Evolutionary conservation across 768 basidiomycete genomes (phyloP).

Genomic region (Crepidotus variabilis): DNA sequence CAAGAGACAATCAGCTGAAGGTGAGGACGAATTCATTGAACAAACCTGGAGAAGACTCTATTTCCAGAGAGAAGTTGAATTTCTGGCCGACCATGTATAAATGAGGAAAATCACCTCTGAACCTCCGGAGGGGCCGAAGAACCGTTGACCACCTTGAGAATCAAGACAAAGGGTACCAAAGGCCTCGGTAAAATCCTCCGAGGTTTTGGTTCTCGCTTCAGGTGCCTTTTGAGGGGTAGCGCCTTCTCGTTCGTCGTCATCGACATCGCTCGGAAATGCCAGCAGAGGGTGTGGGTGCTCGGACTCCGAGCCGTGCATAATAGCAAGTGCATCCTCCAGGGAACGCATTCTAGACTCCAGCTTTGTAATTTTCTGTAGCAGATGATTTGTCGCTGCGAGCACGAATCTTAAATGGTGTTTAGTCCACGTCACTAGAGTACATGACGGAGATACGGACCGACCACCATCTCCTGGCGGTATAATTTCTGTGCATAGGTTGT

Average conservation of each 20-base stretch:
- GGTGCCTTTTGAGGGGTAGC: background rate
- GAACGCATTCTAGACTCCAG: slow-evolving; percentile 50
- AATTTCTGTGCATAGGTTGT: slow-evolving; percentile 28
- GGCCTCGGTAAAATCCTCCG: slow-evolving; percentile 27
- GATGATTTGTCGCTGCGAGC: slow-evolving; percentile 47
- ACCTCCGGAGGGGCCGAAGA: slow-evolving; percentile 45
- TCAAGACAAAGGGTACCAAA: slow-evolving; percentile 45
- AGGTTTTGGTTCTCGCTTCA: slow-evolving; percentile 18
- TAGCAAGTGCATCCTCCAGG: slow-evolving; percentile 52
- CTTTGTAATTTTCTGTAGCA: slow-evolving; percentile 40
- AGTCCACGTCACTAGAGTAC: background rate
- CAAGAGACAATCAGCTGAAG: background rate
- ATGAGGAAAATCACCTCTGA: slow-evolving; percentile 37
- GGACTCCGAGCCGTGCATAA: slow-evolving; percentile 37
- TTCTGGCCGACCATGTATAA: background rate
- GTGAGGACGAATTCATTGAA: background rate
- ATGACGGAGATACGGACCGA: slow-evolving; percentile 28
- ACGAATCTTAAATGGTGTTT: slow-evolving; percentile 37
- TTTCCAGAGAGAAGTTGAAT: background rate
- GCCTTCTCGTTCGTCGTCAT: slow-evolving; percentile 23
- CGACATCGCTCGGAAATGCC: slow-evolving; percentile 17
- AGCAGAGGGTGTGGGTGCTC: slow-evolving; percentile 41
- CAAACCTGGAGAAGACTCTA: slow-evolving; percentile 42
- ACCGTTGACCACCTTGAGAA: slow-evolving; percentile 33
- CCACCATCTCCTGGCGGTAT: slow-evolving; percentile 55